A percentile compares a stretch with the other conserved stretches of the same genome.
Evolutionary conservation across 371 early-diverging fungal species (phyloP).

Genomic region (Batkoa obscura): DNA sequence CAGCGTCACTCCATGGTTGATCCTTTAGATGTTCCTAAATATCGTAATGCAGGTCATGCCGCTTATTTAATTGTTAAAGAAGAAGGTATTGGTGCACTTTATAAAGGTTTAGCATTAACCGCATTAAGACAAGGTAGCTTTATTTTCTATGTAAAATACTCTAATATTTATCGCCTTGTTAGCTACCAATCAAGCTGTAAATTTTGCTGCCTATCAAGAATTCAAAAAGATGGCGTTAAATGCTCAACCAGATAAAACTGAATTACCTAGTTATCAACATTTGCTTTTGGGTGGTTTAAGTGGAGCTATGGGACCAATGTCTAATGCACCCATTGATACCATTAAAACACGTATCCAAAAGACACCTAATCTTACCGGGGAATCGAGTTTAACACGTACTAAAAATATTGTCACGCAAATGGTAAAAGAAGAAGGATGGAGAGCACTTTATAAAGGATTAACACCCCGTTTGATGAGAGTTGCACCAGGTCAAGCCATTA

Average conservation of each 20-base stretch:
- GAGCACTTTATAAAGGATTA: constrained; percentile 89
- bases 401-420: constrained; percentile 44
- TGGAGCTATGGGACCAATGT: constrained; percentile 92
- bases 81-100: constrained; percentile 79
- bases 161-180: not conserved
- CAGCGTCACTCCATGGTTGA: constrained; percentile 91
- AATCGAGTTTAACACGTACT: constrained; percentile 69
- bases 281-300: constrained; percentile 79
- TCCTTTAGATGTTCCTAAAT: constrained; percentile 90
- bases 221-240: constrained; percentile 48
- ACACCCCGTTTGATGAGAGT: constrained; percentile 85
- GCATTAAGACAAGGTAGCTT: constrained; percentile 78
- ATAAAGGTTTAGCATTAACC: constrained; percentile 87
- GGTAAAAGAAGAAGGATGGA: constrained; percentile 73
- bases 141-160: not conserved
- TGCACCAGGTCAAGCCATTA: constrained; percentile 71
- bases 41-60: constrained; percentile 86
- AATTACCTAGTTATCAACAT: constrained; percentile 84
- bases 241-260: constrained; percentile 45
- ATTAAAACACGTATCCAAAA: constrained; percentile 95
- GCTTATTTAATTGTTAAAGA: constrained; percentile 81
- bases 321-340: constrained; percentile 94
- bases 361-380: constrained; percentile 35
- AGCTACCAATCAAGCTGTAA: constrained; percentile 96
- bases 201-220: constrained; percentile 93